Evolutionary conservation across 257 asterid genomes (phyloP).

Genomic region (Scutellaria barbata): DNA sequence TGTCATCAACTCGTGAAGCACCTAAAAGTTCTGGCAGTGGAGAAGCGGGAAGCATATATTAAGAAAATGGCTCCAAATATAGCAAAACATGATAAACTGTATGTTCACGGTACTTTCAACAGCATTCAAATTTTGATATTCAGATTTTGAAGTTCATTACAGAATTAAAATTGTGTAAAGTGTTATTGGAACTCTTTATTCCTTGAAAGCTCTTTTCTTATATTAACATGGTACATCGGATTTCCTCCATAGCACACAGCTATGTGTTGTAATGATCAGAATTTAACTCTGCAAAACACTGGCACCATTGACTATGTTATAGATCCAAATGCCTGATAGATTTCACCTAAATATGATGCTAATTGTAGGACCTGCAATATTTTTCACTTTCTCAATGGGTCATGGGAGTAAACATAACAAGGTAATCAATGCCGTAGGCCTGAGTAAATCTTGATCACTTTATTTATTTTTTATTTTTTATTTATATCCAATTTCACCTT

Average conservation of each 20-base stretch:
- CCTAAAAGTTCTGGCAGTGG: constrained; percentile 65
- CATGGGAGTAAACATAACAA: too few relatives aligned
- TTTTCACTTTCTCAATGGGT: too few relatives aligned
- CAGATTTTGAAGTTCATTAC: constrained; percentile 20
- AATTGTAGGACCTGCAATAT: too few relatives aligned
- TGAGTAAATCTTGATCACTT: too few relatives aligned
- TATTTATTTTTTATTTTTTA: too few relatives aligned
- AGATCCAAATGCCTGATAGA: too few relatives aligned
- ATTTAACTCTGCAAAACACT: too few relatives aligned
- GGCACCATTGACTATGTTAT: too few relatives aligned
- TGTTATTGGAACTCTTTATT: constrained; percentile 21
- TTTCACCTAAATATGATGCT: too few relatives aligned
- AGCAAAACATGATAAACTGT: constrained; percentile 62
- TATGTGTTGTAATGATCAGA: too few relatives aligned
- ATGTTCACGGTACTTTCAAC: constrained; percentile 40
- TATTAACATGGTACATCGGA: neutral
- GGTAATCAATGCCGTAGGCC: too few relatives aligned
- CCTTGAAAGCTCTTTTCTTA: neutral
- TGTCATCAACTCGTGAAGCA: constrained; percentile 85
- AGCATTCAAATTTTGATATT: constrained; percentile 6
- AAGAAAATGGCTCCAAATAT: constrained; percentile 73
- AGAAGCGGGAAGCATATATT: constrained; percentile 66
- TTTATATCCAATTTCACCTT: too few relatives aligned
- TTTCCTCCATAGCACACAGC: neutral
- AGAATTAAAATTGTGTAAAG: neutral